Percentiles rank a stretch among this genome's conserved stretches.
Evolutionary conservation across 140 eudicot genomes (phyloP).

Genomic region (Bidens hawaiensis): DNA sequence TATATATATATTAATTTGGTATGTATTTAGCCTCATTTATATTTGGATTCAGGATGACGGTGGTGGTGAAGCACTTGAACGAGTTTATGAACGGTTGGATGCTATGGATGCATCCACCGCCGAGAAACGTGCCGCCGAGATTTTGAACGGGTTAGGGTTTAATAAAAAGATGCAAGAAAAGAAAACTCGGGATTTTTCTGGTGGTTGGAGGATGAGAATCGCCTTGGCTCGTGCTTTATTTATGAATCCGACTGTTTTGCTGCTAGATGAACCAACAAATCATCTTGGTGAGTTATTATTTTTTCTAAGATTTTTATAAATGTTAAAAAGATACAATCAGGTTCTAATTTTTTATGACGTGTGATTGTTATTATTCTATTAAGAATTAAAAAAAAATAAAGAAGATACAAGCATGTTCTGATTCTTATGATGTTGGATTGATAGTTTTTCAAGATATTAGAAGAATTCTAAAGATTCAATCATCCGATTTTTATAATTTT

Average conservation of each 20-base stretch:
- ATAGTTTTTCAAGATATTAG: too few relatives aligned
- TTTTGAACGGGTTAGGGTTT: conserved; percentile 83
- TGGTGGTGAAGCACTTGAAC: conserved; percentile 89
- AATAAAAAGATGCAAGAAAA: conserved; percentile 77
- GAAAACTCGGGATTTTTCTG: conserved; percentile 91
- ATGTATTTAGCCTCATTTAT: neutral
- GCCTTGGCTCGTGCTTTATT: conserved; percentile 93
- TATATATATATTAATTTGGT: too few relatives aligned
- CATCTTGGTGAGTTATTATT: conserved; percentile 66
- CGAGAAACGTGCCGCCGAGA: conserved; percentile 96
- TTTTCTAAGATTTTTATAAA: neutral
- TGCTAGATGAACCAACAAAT: conserved; percentile 96
- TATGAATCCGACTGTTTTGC: conserved; percentile 84
- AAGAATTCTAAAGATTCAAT: too few relatives aligned
- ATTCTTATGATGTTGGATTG: too few relatives aligned
- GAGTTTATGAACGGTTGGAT: conserved; percentile 85
- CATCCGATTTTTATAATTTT: too few relatives aligned
- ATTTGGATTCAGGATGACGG: conserved; percentile 64
- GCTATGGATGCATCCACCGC: conserved; percentile 94
- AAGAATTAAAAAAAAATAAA: too few relatives aligned
- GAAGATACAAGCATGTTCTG: too few relatives aligned
- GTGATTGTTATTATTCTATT: too few relatives aligned
- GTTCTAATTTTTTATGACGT: too few relatives aligned
- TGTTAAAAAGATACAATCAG: too few relatives aligned
- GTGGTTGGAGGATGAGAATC: conserved; percentile 99